These are phyloP conservation scores for Malus hybrid DNA, from an alignment of 331 rosid species.

Conservation along the genomic window DNA sequence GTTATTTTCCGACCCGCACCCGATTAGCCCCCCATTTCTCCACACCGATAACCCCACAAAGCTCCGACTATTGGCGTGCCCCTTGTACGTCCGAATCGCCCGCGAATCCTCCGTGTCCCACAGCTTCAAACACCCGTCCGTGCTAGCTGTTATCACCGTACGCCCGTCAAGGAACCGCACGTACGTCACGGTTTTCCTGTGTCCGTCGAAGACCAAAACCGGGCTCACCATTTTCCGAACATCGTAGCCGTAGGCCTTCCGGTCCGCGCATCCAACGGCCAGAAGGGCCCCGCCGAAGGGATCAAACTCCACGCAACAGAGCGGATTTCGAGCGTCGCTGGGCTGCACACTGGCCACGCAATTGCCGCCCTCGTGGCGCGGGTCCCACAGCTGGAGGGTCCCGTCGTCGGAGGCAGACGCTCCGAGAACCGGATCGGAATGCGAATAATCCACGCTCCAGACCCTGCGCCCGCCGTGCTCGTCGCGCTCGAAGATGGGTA, in stretches of 20 bases:
- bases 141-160: constrained; percentile 31
- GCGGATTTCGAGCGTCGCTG: constrained; percentile 14
- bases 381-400: constrained; percentile 58
- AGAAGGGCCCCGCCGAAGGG: constrained; percentile 26
- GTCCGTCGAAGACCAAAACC: constrained; percentile 37
- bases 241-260: constrained; percentile 51
- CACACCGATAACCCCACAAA: constrained; percentile 57
- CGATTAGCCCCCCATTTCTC: constrained; percentile 40
- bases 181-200: constrained; percentile 44
- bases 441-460: constrained; percentile 60
- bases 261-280: constrained; percentile 55
- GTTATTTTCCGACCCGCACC: constrained; percentile 58
- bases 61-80: constrained; percentile 43
- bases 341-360: constrained; percentile 37
- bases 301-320: constrained; percentile 53
- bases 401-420: constrained; percentile 70
- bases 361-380: constrained; percentile 35
- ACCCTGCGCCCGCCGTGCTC: constrained; percentile 66
- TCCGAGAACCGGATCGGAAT: constrained; percentile 26
- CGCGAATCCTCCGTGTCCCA: constrained; percentile 35
- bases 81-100: constrained; percentile 34
- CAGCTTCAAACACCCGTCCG: constrained; percentile 45
- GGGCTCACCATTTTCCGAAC: constrained; percentile 36
- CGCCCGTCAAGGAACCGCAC: constrained; percentile 30
- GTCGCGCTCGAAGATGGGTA: constrained; percentile 55